These are phyloP conservation scores for Cyclostephanos tholiformis DNA, from an alignment of 108 stramenopile species.

Conservation along the genomic window DNA sequence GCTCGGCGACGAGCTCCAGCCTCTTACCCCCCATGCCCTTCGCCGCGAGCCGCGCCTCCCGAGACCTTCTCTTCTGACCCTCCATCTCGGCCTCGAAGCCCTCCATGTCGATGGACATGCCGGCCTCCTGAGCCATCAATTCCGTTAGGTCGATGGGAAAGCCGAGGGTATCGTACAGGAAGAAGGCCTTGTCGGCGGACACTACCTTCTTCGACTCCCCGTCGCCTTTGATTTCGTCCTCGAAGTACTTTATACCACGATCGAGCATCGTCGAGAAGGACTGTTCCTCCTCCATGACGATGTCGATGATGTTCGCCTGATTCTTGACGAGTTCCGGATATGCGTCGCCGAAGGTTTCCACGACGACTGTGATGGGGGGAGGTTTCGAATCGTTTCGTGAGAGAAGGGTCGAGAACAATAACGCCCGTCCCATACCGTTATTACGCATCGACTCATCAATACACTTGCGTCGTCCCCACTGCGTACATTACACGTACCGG, in stretches of 20 bases:
- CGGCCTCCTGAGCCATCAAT: conserved; percentile 97
- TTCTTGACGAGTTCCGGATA: conserved; percentile 92
- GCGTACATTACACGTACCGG: conserved; percentile 40
- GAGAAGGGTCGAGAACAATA: not conserved
- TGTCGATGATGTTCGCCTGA: conserved; percentile 77
- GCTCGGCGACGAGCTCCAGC: conserved; percentile 92
- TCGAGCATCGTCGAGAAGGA: conserved; percentile 94
- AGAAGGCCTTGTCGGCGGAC: conserved; percentile 91
- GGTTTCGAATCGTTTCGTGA: too few species aligned
- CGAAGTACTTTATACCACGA: conserved; percentile 94
- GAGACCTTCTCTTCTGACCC: conserved; percentile 81
- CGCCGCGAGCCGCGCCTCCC: conserved; percentile 70
- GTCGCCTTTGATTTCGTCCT: conserved; percentile 61
- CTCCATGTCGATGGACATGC: conserved; percentile 83
- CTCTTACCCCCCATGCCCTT: conserved; percentile 59
- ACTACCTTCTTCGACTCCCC: conserved; percentile 38
- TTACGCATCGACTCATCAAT: not conserved
- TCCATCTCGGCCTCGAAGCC: conserved; percentile 91
- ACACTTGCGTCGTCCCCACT: too few species aligned
- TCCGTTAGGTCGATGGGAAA: conserved; percentile 98
- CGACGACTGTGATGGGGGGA: conserved; percentile 58
- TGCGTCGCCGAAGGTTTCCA: conserved; percentile 89
- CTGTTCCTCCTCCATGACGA: conserved; percentile 91
- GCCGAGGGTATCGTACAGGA: conserved; percentile 95
- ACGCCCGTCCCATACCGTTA: not conserved